Evolutionary conservation across 192 early-diverging fungal genomes (phyloP).

Genomic region (Piromyces finnis): DNA sequence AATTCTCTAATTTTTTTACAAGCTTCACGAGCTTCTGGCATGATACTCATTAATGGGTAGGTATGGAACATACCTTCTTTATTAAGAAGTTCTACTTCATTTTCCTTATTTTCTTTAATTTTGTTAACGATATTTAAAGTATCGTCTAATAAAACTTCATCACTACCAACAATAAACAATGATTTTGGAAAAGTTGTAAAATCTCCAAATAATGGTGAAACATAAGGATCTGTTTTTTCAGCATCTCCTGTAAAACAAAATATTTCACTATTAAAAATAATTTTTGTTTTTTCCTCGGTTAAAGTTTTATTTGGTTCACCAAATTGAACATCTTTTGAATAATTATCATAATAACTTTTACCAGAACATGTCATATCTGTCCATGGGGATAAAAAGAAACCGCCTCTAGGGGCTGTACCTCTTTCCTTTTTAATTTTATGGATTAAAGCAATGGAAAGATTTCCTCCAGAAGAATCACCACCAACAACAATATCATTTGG

Average conservation of each 20-base stretch:
- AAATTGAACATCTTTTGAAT: background rate
- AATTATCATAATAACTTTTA: background rate
- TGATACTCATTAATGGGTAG: background rate
- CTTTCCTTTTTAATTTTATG: background rate
- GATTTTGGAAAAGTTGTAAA: background rate
- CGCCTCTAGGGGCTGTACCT: background rate
- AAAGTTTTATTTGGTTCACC: background rate
- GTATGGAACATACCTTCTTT: background rate
- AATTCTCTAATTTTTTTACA: background rate
- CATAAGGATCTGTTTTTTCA: background rate
- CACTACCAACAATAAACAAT: background rate
- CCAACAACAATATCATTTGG: constrained; percentile 19
- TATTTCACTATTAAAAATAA: background rate
- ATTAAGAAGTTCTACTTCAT: background rate
- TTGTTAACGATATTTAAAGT: background rate
- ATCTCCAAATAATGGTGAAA: background rate
- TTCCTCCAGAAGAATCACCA: constrained; percentile 29
- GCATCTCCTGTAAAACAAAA: background rate
- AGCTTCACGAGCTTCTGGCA: background rate
- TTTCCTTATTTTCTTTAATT: background rate
- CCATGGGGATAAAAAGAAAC: background rate
- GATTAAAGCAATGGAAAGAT: constrained; percentile 23
- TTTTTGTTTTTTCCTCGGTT: background rate
- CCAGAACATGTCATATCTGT: background rate
- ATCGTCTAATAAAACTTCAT: background rate